Evolutionary conservation across 805 yeast species (phyloP).

Genomic region (Metschnikowia proteae): DNA sequence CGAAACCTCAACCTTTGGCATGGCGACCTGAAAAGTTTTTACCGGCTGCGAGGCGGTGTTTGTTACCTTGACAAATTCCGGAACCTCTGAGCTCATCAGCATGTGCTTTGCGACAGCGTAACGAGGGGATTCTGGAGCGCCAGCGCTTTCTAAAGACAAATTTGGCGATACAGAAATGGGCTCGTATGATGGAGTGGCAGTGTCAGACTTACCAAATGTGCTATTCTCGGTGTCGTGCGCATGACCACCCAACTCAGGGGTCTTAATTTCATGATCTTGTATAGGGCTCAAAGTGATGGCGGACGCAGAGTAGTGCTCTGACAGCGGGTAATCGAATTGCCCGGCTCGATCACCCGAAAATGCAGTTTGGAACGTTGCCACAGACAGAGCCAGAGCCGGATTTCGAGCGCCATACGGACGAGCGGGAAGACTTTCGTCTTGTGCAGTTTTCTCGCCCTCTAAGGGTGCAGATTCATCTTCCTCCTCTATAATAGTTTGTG

Average conservation of each 20-base stretch:
- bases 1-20: not conserved
- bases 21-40: not conserved
- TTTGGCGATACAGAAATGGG: slow-evolving; percentile 3
- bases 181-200: slow-evolving; percentile 2
- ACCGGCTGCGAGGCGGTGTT: not conserved
- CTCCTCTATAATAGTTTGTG: slow-evolving; percentile 4
- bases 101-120: not conserved
- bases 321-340: not conserved
- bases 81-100: not conserved
- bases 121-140: not conserved
- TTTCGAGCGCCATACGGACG: not conserved
- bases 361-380: slow-evolving; percentile 35
- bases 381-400: slow-evolving; percentile 37
- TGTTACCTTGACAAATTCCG: not conserved
- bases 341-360: not conserved
- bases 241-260: not conserved
- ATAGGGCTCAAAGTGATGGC: slow-evolving; percentile 2
- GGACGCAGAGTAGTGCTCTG: not conserved
- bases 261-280: not conserved
- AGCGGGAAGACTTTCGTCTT: too few relatives aligned
- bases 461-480: slow-evolving; percentile 1
- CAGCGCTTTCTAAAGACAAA: slow-evolving; percentile 1
- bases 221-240: not conserved
- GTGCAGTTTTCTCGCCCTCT: not conserved
- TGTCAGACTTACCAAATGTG: not conserved